Evolutionary conservation across 345 rosid species (phyloP).

Genomic region (Aethionema arabicum): DNA sequence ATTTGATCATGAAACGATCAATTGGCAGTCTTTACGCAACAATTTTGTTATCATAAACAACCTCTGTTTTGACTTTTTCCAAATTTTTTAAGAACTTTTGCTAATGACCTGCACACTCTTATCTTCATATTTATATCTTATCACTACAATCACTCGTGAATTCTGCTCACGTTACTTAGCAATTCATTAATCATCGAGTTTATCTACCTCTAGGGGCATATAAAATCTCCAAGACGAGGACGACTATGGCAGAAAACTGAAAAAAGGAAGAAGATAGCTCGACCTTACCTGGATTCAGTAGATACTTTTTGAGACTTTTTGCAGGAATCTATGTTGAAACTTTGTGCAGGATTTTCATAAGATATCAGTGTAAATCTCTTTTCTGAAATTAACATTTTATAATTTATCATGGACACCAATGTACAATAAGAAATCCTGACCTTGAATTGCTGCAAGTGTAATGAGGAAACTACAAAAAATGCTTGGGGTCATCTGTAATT

Average conservation of each 20-base stretch:
- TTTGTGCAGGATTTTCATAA: background rate
- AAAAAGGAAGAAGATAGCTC: background rate
- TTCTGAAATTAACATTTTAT: conserved; percentile 18
- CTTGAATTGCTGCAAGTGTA: conserved; percentile 15
- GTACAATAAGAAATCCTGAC: conserved; percentile 20
- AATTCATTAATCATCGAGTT: conserved; percentile 8
- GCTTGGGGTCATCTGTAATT: conserved; percentile 63
- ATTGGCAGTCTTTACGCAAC: conserved; percentile 24
- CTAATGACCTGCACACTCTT: background rate
- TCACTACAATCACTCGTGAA: conserved; percentile 4
- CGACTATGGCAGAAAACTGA: background rate
- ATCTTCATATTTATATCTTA: conserved; percentile 7
- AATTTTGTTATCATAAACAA: background rate
- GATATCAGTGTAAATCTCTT: conserved; percentile 15
- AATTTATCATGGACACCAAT: conserved; percentile 17
- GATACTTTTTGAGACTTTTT: too few species aligned
- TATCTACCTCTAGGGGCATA: background rate
- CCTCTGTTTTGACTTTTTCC: background rate
- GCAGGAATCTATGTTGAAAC: conserved; percentile 5
- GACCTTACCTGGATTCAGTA: conserved; percentile 1
- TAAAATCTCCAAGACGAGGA: background rate
- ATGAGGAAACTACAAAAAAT: background rate
- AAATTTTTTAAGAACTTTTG: background rate
- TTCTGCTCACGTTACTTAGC: conserved; percentile 9
- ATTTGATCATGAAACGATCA: conserved; percentile 34